These are phyloP conservation scores for Akebia trifoliata DNA, from an alignment of 164 flowering plant species.

Conservation along the genomic window DNA sequence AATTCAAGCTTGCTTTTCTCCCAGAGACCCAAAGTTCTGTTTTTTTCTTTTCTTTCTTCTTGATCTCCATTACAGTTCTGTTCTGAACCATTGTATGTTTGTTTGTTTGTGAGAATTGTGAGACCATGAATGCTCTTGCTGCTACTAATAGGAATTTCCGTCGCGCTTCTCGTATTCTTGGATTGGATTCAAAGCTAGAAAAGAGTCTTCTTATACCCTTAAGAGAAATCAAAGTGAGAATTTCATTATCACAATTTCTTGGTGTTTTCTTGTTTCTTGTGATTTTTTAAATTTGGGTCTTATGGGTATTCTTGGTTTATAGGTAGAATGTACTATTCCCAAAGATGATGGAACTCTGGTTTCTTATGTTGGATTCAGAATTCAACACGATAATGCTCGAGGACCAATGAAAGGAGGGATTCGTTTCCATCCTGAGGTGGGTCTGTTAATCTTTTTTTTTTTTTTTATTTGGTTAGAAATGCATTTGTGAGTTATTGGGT, in stretches of 20 bases:
- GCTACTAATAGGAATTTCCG: conserved; percentile 72
- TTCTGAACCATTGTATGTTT: too few relatives aligned
- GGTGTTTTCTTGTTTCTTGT: too few relatives aligned
- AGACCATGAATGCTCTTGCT: conserved; percentile 64
- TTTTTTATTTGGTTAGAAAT: too few relatives aligned
- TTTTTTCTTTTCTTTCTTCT: too few relatives aligned
- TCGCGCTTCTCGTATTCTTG: conserved; percentile 58
- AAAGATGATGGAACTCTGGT: conserved; percentile 83
- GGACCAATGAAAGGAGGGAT: conserved; percentile 98
- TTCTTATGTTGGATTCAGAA: conserved; percentile 82
- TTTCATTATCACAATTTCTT: too few relatives aligned
- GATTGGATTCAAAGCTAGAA: conserved; percentile 69
- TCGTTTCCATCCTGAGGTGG: conserved; percentile 55
- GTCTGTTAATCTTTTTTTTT: too few relatives aligned
- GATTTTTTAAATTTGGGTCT: conserved; percentile 1
- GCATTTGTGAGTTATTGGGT: too few relatives aligned
- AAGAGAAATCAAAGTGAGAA: conserved; percentile 72
- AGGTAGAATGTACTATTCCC: conserved; percentile 92
- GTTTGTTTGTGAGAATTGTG: too few relatives aligned
- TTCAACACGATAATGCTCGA: conserved; percentile 90
- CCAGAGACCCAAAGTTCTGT: too few relatives aligned
- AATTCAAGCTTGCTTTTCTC: too few relatives aligned
- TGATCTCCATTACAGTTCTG: too few relatives aligned
- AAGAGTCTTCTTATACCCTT: conserved; percentile 71
- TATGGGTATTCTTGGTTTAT: conserved; percentile 3